Evolutionary conservation across 2,329 filamentous ascomycete species (phyloP).

Genomic region (Ascochyta koolunga): DNA sequence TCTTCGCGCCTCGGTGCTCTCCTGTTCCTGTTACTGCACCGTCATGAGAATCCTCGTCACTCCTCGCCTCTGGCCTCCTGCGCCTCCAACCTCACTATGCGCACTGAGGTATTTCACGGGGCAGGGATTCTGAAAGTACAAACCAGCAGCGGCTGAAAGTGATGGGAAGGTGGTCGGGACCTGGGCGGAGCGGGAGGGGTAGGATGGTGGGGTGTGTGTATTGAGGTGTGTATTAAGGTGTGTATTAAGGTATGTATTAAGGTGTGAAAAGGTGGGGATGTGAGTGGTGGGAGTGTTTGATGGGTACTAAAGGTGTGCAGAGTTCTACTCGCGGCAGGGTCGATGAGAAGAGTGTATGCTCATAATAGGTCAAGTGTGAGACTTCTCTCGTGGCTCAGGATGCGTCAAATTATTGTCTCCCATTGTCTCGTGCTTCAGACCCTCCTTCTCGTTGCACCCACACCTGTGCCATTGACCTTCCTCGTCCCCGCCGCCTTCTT

Average conservation of each 20-base stretch:
- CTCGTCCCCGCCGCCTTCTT: constrained; percentile 33
- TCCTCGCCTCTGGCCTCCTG: no score
- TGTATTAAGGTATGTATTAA: no score
- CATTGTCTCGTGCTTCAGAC: background rate
- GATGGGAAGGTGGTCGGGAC: background rate
- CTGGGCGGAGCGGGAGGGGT: background rate
- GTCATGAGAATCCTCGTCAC: no score
- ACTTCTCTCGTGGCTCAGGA: background rate
- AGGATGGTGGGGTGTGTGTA: no score
- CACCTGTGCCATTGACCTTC: constrained; percentile 7
- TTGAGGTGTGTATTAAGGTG: no score
- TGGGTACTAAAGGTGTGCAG: background rate
- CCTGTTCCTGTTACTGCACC: no score
- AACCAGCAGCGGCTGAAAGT: background rate
- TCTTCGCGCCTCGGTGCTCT: no score
- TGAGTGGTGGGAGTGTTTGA: background rate
- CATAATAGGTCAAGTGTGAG: no score
- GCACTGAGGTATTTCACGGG: background rate
- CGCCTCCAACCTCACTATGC: no score
- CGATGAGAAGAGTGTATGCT: background rate
- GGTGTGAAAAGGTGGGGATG: no score
- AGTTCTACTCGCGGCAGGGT: background rate
- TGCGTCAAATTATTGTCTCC: background rate
- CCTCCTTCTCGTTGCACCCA: constrained; percentile 1
- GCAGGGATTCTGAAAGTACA: background rate